A percentile compares a stretch with the other conserved stretches of the same genome.
Conservation (phyloP, 2,329 filamentous ascomycete genomes). For the Emergomyces pasteurianus region DNA sequence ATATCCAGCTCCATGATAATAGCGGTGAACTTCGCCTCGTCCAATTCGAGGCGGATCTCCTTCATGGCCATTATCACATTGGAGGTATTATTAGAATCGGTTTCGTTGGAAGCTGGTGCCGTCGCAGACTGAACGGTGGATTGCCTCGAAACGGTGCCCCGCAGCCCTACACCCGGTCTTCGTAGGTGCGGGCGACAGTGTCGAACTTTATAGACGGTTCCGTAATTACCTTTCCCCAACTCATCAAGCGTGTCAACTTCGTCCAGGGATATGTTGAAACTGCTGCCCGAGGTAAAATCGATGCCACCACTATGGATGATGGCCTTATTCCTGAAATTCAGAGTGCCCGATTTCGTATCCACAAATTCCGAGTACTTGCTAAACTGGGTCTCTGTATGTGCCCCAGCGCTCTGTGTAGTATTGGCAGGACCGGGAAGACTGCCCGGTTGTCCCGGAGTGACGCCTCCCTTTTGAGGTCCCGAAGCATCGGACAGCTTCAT, state of each 20-base stretch:
- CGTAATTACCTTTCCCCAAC: conserved; percentile 94
- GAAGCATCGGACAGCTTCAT: conserved; percentile 40
- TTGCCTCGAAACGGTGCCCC: conserved; percentile 26
- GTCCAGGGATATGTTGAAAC: conserved; percentile 88
- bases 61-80: conserved; percentile 98
- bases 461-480: conserved; percentile 9
- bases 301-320: conserved; percentile 81
- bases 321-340: conserved; percentile 89
- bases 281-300: conserved; percentile 79
- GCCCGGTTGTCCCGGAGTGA: background rate
- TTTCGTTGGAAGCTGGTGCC: conserved; percentile 16
- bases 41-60: conserved; percentile 87
- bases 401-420: background rate
- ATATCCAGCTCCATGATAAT: conserved; percentile 98
- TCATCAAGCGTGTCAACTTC: conserved; percentile 90
- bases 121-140: conserved; percentile 12
- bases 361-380: conserved; percentile 70
- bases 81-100: conserved; percentile 19
- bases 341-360: conserved; percentile 78
- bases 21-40: conserved; percentile 91
- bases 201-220: conserved; percentile 91
- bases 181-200: conserved; percentile 62
- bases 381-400: conserved; percentile 38
- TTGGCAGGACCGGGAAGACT: background rate
- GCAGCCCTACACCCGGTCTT: conserved; percentile 47